These are phyloP conservation scores for Tuber aestivum DNA, from an alignment of 495 filamentous ascomycete species.

Conservation along the genomic window DNA sequence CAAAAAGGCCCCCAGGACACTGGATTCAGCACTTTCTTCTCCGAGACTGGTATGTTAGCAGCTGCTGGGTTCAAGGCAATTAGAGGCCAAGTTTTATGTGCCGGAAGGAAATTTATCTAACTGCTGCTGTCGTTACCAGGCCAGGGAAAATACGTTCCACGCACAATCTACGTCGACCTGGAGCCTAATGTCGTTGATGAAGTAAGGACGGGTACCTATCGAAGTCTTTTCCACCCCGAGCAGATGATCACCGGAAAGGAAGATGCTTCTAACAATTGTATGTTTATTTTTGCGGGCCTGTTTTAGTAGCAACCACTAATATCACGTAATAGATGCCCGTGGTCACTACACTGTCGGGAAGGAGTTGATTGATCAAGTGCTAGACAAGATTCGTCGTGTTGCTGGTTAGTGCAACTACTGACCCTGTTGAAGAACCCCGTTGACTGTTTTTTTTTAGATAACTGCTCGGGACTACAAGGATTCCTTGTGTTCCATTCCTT, in stretches of 20 bases:
- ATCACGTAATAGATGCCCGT: conserved; percentile 60
- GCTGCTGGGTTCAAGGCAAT: neutral
- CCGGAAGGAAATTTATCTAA: conserved; percentile 7
- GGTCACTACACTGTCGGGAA: conserved; percentile 92
- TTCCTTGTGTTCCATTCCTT: conserved; percentile 95
- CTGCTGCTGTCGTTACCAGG: conserved; percentile 51
- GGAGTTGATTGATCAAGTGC: conserved; percentile 75
- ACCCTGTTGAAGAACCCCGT: conserved; percentile 3
- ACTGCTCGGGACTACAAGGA: conserved; percentile 83
- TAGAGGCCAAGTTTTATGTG: neutral
- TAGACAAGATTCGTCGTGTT: conserved; percentile 80
- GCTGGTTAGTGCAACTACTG: conserved; percentile 52
- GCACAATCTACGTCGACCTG: conserved; percentile 98
- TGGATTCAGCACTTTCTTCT: conserved; percentile 99
- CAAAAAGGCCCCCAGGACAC: conserved; percentile 87
- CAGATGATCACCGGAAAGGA: conserved; percentile 99
- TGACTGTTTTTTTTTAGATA: conserved; percentile 55
- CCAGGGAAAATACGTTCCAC: conserved; percentile 97
- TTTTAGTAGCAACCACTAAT: conserved; percentile 37
- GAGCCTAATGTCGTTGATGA: conserved; percentile 99
- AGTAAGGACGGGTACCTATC: conserved; percentile 95
- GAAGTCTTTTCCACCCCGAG: conserved; percentile 94
- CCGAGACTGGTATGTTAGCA: conserved; percentile 84
- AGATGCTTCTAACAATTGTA: conserved; percentile 98
- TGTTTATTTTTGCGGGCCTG: conserved; percentile 1